phyloP scores from a whole-genome alignment of 352 stramenopile species.

The Pythium aquatile region DNA sequence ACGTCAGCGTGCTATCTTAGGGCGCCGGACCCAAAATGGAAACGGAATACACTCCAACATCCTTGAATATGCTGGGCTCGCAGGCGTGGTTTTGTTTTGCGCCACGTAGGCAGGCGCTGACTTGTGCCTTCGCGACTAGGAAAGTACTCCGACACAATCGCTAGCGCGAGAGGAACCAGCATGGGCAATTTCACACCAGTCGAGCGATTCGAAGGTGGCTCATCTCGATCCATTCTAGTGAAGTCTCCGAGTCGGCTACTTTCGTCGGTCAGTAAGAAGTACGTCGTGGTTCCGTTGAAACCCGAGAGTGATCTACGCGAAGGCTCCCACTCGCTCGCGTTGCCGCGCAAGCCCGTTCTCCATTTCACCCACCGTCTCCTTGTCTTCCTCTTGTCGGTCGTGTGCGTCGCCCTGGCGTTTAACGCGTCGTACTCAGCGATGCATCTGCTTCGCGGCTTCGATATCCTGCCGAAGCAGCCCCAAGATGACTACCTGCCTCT shows the following conservation, averaged over 20 bases:
- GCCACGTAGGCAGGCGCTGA: too few species aligned
- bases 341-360: constrained; percentile 7
- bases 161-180: too few species aligned
- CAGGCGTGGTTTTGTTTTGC: too few species aligned
- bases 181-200: neutral
- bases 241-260: neutral
- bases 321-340: neutral
- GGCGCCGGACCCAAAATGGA: neutral
- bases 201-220: neutral
- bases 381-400: neutral
- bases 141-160: too few species aligned
- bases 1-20: constrained; percentile 32
- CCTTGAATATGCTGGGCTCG: neutral
- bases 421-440: neutral
- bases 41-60: neutral
- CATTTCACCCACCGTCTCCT: constrained; percentile 16
- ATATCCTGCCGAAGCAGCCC: neutral
- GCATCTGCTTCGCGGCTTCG: constrained; percentile 4
- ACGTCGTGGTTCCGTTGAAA: neutral
- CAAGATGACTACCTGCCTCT: neutral
- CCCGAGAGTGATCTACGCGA: neutral
- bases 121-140: too few species aligned
- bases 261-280: neutral
- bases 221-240: too few species aligned
- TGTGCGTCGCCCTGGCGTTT: constrained; percentile 6